Evolutionary conservation across 2,329 filamentous ascomycete species (phyloP).

Genomic region (Raffaelea deltoideospora): DNA sequence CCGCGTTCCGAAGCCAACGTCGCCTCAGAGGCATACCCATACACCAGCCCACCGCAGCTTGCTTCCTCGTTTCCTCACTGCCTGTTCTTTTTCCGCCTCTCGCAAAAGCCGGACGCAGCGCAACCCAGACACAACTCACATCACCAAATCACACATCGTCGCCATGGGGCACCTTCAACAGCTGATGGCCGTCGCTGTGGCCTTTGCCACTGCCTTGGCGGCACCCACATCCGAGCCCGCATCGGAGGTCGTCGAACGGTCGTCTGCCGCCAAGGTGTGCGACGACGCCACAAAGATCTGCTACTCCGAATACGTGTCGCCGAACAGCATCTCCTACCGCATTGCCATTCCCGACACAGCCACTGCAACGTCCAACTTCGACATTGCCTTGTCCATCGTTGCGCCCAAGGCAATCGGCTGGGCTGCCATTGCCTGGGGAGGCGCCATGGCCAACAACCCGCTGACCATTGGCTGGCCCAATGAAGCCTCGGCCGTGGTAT

Average conservation of each 20-base stretch:
- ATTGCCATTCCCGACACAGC: conserved; percentile 17
- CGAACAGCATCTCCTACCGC: conserved; percentile 13
- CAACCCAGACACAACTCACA: too few species aligned
- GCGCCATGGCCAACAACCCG: conserved; percentile 25
- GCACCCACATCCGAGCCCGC: too few species aligned
- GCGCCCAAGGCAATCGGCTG: conserved; percentile 24
- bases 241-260: conserved; percentile 4
- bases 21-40: too few species aligned
- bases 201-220: too few species aligned
- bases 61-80: too few species aligned
- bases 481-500: conserved; percentile 19
- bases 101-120: too few species aligned
- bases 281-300: conserved; percentile 14
- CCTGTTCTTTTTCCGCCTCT: too few species aligned
- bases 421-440: conserved; percentile 25
- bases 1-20: too few species aligned
- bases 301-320: conserved; percentile 15
- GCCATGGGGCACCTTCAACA: too few species aligned
- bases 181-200: too few species aligned
- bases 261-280: conserved; percentile 13
- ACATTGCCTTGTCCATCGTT: conserved; percentile 21
- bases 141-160: too few species aligned
- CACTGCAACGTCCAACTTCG: conserved; percentile 15
- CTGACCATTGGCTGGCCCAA: conserved; percentile 24
- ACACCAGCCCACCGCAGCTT: too few species aligned